Evolutionary conservation across 805 yeast species (phyloP), one percentile per base, ranked within the genome.

Genomic region (Saccharomycopsis fermentans): DNA sequence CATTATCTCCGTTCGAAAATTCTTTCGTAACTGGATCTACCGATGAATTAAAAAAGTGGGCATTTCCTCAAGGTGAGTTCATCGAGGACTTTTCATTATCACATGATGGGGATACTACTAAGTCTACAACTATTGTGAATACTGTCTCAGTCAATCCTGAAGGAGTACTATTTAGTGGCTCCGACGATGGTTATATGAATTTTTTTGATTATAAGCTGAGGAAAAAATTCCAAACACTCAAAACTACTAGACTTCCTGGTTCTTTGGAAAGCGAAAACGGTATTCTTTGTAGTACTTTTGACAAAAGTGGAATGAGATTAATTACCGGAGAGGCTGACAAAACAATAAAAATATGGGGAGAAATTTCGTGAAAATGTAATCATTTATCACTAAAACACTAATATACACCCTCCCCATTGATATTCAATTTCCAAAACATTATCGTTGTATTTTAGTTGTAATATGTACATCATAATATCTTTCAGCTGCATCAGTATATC

Each of bases 301-400:
- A 94, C 69, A 73, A 77, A 68, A 83, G 90, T 60, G 97, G 97
- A 0, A 71, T 83, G 64, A 78, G 96, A 53, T 71, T 94, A 59
- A 78, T 94, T 21, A 88, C 96, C 1, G 90, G 96, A 54, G 96
- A 88, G 65, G 83, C 88, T n/a, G 98, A 92, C 70, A 91, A 91
- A 68, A 83, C 87, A 68, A 81, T 89, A 43, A 87, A 86, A 68
- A 74, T 88, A 0, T 89, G 94, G 92, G 78, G 74, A 55, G 81
- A 79, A 60, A 75, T 70, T 6, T 37, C 55, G 1, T 52, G 24
- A 17, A n/a, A n/a, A 2, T 16, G 14, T 47, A 27, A 12, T 47
- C 16, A 26, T n/a, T n/a, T n/a, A n/a, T n/a, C n/a, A n/a, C n/a
- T n/a, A n/a, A n/a, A n/a, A n/a, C n/a, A n/a, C n/a, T n/a, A n/a